Evolutionary conservation across 805 yeast genomes (phyloP), one percentile per base, ranked within the genome.

Genomic region (Nakazawaea wyomingensis): DNA sequence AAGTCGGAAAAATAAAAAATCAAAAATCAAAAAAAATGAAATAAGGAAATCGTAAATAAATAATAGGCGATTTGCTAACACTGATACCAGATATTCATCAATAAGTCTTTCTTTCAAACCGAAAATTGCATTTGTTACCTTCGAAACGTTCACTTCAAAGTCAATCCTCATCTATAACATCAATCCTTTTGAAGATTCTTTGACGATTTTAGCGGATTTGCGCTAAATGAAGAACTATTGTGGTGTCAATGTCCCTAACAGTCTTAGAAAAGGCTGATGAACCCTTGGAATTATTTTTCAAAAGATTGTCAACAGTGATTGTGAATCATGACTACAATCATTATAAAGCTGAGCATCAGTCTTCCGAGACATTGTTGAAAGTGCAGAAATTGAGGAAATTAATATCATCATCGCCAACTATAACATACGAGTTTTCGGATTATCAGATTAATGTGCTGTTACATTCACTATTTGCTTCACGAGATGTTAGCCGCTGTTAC

Each of bases 301-400:
- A 31, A 3, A 39, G 43, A 22, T 27, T 39, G 4, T 7, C 32
- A 7, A 18, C 19, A 2, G 34, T 40, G 5, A 27, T 34, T 4
- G 39, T 17, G 34, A 19, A 8, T 6, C 27, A 34, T 14, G 39
- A 40, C 22, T 27, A 13, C 34, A 33, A 40, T 16, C 24, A 34
- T 26, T 40, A 40, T 22, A 40, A 40, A 16, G 16, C 20, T 13
- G 44, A 40, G n/a, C 34, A 27, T 17, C 21, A 24, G 9, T 19
- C 33, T 11, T n/a, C 28, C 4, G 44, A 40, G 18, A 17, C 21
- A n/a, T 8, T 19, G 9, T 21, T 20, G 5, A 26, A 29, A 28
- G 20, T 40, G 9, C 26, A 22, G 5, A 19, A 34, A 13, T 34
- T 40, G 38, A 40, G 33, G 22, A 34, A 34, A 20, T 20, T 18